These are phyloP conservation scores for Pseudopyrenochaeta lycopersici DNA, from an alignment of 2,329 filamentous ascomycete genomes.

Conservation along the genomic window DNA sequence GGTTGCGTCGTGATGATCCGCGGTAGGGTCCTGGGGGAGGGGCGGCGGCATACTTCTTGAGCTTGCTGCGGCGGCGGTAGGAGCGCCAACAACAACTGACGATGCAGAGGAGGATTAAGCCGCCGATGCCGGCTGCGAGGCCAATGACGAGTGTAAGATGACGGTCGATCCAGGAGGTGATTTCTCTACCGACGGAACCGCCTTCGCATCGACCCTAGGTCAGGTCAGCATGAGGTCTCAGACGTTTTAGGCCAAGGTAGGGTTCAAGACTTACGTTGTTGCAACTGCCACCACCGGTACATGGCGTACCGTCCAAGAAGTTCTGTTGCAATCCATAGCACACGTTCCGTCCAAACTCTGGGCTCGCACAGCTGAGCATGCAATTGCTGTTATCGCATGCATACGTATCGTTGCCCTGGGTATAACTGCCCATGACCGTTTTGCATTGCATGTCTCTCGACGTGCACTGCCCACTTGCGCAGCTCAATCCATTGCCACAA, in stretches of 20 bases:
- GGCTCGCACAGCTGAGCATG: constrained; percentile 77
- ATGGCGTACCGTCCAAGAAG: constrained; percentile 91
- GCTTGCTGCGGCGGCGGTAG: constrained; percentile 45
- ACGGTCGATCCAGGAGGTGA: constrained; percentile 76
- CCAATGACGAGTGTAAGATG: constrained; percentile 87
- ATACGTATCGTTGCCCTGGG: constrained; percentile 77
- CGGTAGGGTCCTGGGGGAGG: constrained; percentile 14
- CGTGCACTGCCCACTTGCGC: constrained; percentile 94
- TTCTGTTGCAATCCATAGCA: constrained; percentile 87
- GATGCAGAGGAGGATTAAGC: constrained; percentile 71
- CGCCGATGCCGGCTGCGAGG: constrained; percentile 75
- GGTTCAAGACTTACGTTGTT: constrained; percentile 63
- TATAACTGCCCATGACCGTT: constrained; percentile 79
- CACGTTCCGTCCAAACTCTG: constrained; percentile 69
- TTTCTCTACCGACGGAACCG: constrained; percentile 72
- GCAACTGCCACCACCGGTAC: constrained; percentile 81
- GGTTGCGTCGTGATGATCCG: not conserved
- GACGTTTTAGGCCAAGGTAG: not conserved
- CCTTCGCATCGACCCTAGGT: constrained; percentile 76
- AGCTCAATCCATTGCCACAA: constrained; percentile 78
- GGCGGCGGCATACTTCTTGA: constrained; percentile 26
- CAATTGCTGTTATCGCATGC: constrained; percentile 81
- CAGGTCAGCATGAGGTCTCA: constrained; percentile 7
- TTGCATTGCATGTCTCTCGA: constrained; percentile 90
- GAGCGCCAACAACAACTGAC: constrained; percentile 71